A percentile compares a stretch with the other conserved stretches of the same genome.
phyloP scores from a whole-genome alignment of 2,329 filamentous ascomycete species.

The Verticillium tricorpus region DNA sequence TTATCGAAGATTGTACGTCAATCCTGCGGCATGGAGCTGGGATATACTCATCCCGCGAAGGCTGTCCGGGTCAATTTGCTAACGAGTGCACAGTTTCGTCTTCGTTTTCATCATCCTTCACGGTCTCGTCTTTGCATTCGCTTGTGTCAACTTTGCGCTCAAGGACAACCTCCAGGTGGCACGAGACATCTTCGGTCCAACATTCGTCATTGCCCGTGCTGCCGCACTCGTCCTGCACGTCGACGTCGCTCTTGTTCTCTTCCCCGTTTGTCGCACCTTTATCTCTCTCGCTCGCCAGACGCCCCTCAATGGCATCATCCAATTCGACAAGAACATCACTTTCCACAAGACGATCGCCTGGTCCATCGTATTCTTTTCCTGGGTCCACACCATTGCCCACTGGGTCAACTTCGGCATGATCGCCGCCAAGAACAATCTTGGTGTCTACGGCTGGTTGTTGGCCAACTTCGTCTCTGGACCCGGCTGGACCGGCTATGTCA shows the following conservation, averaged over 20 bases:
- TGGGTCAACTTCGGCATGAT: constrained; percentile 84
- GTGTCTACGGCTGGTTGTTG: constrained; percentile 71
- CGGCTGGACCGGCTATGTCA: constrained; percentile 82
- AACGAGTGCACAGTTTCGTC: constrained; percentile 56
- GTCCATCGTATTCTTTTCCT: constrained; percentile 86
- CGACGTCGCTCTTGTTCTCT: constrained; percentile 73
- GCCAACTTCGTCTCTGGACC: constrained; percentile 76
- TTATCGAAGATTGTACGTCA: constrained; percentile 69
- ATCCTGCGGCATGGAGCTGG: neutral
- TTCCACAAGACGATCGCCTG: constrained; percentile 83
- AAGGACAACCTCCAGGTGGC: constrained; percentile 69
- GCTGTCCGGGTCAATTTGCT: constrained; percentile 5
- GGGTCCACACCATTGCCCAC: constrained; percentile 80
- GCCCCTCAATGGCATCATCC: constrained; percentile 79
- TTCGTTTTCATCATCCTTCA: constrained; percentile 71
- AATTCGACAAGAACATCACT: constrained; percentile 85
- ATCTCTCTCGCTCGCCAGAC: constrained; percentile 78
- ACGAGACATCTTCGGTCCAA: constrained; percentile 66
- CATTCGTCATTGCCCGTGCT: constrained; percentile 71
- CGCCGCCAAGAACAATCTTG: constrained; percentile 68
- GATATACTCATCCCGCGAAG: neutral
- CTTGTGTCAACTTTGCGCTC: constrained; percentile 72
- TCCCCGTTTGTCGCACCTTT: constrained; percentile 79
- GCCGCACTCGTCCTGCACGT: constrained; percentile 76
- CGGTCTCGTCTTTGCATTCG: constrained; percentile 73